These are phyloP conservation scores for Aspergillus novofumigatus DNA, from an alignment of 2,329 filamentous ascomycete species.

Conservation along the genomic window DNA sequence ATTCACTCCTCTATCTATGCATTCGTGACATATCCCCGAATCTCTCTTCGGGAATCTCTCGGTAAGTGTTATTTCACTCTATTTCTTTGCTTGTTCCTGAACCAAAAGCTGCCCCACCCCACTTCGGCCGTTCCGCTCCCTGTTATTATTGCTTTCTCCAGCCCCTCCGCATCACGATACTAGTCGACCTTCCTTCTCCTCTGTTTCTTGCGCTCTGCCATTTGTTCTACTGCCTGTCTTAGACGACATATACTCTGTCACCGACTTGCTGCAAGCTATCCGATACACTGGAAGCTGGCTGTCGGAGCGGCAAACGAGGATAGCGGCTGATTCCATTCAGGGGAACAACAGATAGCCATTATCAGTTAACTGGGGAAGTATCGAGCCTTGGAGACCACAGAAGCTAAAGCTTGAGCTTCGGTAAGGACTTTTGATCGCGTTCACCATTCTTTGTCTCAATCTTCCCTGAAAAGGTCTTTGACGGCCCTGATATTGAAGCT, in stretches of 20 bases:
- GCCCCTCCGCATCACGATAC: slow-evolving; percentile 12
- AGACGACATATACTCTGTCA: neutral
- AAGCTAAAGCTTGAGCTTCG: neutral
- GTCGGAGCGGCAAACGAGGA: neutral
- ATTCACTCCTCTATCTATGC: neutral
- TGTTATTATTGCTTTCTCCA: slow-evolving; percentile 16
- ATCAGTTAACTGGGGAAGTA: neutral
- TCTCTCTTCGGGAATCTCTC: neutral
- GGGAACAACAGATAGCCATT: neutral
- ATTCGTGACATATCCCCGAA: neutral
- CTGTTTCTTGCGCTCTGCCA: neutral
- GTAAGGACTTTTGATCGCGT: neutral
- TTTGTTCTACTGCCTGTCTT: neutral
- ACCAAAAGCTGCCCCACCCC: slow-evolving; percentile 12
- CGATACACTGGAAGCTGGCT: neutral
- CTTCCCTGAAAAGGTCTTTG: neutral
- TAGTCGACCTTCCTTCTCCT: slow-evolving; percentile 1
- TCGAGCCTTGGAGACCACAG: neutral
- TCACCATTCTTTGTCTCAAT: neutral
- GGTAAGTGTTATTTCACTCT: neutral
- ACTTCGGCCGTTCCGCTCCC: slow-evolving; percentile 15
- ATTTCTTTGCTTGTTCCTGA: neutral
- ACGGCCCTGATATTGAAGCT: neutral
- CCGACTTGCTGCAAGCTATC: neutral
- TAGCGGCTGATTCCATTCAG: neutral